Percentiles rank a stretch among this genome's conserved stretches.
These are phyloP conservation scores for Plectranthus barbatus DNA, from an alignment of 257 asterid genomes.

Conservation along the genomic window DNA sequence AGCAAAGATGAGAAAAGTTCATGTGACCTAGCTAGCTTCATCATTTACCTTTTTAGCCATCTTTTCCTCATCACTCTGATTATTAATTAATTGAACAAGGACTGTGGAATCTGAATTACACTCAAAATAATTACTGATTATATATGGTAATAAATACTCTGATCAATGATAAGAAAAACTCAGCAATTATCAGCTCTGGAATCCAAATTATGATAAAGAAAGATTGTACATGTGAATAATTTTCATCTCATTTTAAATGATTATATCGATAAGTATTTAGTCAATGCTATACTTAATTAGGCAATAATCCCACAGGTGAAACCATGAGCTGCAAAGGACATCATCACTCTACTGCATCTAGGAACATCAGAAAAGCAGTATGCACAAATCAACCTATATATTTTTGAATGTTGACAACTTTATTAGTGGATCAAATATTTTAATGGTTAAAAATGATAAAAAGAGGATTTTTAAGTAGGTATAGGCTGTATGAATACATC, in stretches of 20 bases:
- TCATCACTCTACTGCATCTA: background rate
- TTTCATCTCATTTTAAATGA: background rate
- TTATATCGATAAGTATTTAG: background rate
- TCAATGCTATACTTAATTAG: background rate
- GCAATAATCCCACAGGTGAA: background rate
- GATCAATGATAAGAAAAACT: background rate
- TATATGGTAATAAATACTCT: background rate
- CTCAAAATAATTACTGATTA: background rate
- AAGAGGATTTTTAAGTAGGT: background rate
- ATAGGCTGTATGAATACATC: constrained; percentile 24
- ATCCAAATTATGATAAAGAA: background rate
- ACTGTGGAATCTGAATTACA: constrained; percentile 1
- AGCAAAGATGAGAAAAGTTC: constrained; percentile 6
- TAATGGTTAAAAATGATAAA: background rate
- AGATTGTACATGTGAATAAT: background rate
- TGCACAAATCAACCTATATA: constrained; percentile 13
- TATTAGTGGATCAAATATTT: constrained; percentile 20
- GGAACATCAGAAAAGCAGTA: constrained; percentile 8
- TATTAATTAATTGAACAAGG: constrained; percentile 10
- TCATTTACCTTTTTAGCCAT: constrained; percentile 16
- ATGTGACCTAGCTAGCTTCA: constrained; percentile 19
- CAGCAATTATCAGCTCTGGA: background rate
- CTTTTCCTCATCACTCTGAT: constrained; percentile 6
- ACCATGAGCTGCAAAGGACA: background rate
- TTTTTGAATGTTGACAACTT: constrained; percentile 12